Conservation (phyloP, 352 stramenopile genomes). For the Globisporangium perplexum region DNA sequence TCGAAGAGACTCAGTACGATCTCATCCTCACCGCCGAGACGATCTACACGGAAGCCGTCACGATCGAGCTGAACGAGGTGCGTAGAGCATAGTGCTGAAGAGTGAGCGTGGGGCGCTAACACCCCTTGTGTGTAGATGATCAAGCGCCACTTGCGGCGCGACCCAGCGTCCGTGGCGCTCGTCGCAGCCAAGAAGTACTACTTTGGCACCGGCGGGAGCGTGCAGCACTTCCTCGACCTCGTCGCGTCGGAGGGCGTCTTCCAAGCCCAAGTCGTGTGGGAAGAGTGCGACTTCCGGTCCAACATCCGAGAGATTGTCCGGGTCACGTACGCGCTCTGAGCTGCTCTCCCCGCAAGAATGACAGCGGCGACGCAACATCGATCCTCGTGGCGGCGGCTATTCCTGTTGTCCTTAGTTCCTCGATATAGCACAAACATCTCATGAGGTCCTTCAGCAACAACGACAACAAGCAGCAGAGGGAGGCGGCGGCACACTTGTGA, state of each 20-base stretch:
- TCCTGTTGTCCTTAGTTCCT: no score
- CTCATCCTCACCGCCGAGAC: conserved; percentile 82
- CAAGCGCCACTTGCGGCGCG: conserved; percentile 55
- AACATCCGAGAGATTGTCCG: conserved; percentile 83
- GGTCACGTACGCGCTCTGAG: conserved; percentile 23
- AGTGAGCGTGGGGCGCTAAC: neutral
- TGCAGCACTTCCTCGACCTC: conserved; percentile 77
- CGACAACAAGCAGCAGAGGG: neutral
- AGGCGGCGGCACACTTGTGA: neutral
- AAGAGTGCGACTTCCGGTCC: conserved; percentile 61
- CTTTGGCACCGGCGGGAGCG: conserved; percentile 80
- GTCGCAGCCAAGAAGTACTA: conserved; percentile 87
- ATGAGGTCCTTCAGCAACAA: no score
- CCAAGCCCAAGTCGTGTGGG: conserved; percentile 52
- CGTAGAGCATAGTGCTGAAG: neutral
- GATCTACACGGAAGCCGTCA: conserved; percentile 80
- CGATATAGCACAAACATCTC: no score
- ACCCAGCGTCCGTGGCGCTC: conserved; percentile 39
- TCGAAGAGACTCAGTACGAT: conserved; percentile 48
- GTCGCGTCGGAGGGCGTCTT: conserved; percentile 44
- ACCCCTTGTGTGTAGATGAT: conserved; percentile 38
- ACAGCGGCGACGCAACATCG: neutral
- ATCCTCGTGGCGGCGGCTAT: no score
- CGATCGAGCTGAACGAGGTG: conserved; percentile 63
- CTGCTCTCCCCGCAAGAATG: neutral